Evolutionary conservation across 164 flowering plant species (phyloP).

Genomic region (Amborella trichopoda): DNA sequence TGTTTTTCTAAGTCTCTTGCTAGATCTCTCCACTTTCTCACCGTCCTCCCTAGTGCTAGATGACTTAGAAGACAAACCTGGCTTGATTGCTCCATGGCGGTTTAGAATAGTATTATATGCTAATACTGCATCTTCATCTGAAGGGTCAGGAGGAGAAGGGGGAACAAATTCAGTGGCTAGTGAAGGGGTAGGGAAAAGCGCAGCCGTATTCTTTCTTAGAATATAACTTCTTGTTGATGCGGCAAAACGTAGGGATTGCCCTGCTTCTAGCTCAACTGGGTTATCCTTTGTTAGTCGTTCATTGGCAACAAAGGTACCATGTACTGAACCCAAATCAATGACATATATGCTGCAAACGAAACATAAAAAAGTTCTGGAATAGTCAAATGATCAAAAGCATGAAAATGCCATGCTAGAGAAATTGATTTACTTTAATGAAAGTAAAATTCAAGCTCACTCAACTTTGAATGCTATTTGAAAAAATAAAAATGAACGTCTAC

Average conservation of each 20-base stretch:
- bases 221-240: conserved; percentile 89
- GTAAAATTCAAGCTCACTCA: too few relatives aligned
- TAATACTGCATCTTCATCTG: conserved; percentile 88
- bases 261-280: conserved; percentile 91
- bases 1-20: conserved; percentile 47
- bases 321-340: conserved; percentile 95
- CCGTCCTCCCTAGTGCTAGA: conserved; percentile 15
- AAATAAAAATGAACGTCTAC: too few relatives aligned
- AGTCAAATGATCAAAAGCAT: too few relatives aligned
- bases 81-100: conserved; percentile 48
- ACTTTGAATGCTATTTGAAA: too few relatives aligned
- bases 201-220: conserved; percentile 68
- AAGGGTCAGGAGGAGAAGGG: conserved; percentile 88
- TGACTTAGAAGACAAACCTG: conserved; percentile 19
- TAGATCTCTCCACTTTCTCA: conserved; percentile 26
- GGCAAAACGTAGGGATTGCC: conserved; percentile 91
- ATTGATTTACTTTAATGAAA: too few relatives aligned
- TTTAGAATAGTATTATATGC: conserved; percentile 78
- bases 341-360: conserved; percentile 82
- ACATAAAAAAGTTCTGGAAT: too few relatives aligned
- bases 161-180: conserved; percentile 46
- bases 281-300: conserved; percentile 81
- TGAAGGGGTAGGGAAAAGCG: conserved; percentile 74
- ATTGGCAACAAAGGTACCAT: conserved; percentile 96
- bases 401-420: too few relatives aligned